Percentiles rank a stretch among this genome's conserved stretches.
These are phyloP conservation scores for Spergularia azorica DNA, from an alignment of 179 eudicot species.

Conservation along the genomic window DNA sequence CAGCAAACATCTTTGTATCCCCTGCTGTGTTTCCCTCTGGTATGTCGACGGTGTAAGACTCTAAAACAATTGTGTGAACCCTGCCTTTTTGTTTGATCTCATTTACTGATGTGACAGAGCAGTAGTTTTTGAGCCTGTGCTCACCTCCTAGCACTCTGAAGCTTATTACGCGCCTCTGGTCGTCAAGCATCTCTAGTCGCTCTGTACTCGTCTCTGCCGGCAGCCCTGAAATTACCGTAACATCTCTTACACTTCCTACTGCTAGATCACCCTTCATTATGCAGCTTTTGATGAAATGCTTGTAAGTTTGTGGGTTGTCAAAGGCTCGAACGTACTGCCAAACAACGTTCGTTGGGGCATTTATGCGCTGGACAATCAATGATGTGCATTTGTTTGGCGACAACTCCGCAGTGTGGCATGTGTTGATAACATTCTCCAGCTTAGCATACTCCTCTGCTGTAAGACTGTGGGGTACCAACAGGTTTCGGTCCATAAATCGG, in stretches of 20 bases:
- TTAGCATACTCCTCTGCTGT: slow-evolving; percentile 38
- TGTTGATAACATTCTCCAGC: slow-evolving; percentile 33
- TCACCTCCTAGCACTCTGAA: slow-evolving; percentile 47
- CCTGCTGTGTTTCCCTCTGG: slow-evolving; percentile 51
- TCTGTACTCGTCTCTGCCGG: slow-evolving; percentile 54
- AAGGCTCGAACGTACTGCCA: slow-evolving; percentile 49
- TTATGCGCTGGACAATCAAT: slow-evolving; percentile 39
- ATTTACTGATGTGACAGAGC: slow-evolving; percentile 48
- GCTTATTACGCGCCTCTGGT: slow-evolving; percentile 44
- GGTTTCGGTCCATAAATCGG: slow-evolving; percentile 23
- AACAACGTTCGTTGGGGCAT: slow-evolving; percentile 38
- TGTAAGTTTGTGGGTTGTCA: slow-evolving; percentile 46
- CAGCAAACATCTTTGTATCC: slow-evolving; percentile 51
- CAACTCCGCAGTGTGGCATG: slow-evolving; percentile 29
- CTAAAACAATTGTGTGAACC: slow-evolving; percentile 41
- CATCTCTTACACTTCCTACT: slow-evolving; percentile 46
- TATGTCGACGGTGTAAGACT: slow-evolving; percentile 44
- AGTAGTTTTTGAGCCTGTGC: slow-evolving; percentile 49
- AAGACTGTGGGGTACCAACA: slow-evolving; percentile 29
- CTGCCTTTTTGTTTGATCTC: slow-evolving; percentile 32
- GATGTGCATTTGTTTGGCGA: slow-evolving; percentile 47
- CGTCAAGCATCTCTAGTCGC: slow-evolving; percentile 47
- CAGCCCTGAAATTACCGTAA: slow-evolving; percentile 48
- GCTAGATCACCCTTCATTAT: slow-evolving; percentile 41
- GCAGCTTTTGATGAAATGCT: slow-evolving; percentile 51